Evolutionary conservation across 805 yeast genomes (phyloP), one percentile per base, ranked within the genome.

Genomic region (Candida ipomoeae): DNA sequence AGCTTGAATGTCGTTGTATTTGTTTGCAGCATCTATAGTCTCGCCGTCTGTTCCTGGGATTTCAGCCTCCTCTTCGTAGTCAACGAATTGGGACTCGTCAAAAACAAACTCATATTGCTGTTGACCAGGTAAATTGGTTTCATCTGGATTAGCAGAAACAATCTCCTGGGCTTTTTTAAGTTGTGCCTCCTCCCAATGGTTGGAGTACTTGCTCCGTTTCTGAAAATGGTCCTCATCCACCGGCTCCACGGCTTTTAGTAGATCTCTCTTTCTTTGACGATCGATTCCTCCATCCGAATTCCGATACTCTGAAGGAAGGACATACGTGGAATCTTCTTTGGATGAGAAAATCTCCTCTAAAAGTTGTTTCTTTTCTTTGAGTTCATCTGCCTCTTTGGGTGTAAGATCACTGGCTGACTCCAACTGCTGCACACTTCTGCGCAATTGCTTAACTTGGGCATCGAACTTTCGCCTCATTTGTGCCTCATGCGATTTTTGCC

Each of bases 71-170:
- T 71, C 67, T 0, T 77, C 71, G 54, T 80, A 84, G n/a, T 80
- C 79, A 17, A 84, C 78, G 51, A 74, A 71, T 49, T 85, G 88
- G 0, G 80, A 70, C 40, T 78, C 77, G 62, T 88, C 94, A 66
- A 86, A 86, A 0, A 89, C 92, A 68, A 75, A 89, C 11, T 87
- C 95, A 60, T 85, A 88, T 39, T 80, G 65, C 7, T 74, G 72
- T 34, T 65, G 74, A 2, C 69, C 69, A 0, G 77, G 73, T 0
- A 75, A 61, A 14, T 64, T 60, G 18, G 78, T 71, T 44, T 73
- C 74, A 57, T 77, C 80, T 1, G 65, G 56, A 41, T 20, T 61
- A 5, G 60, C 58, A 37, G 62, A 50, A 2, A 53, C 56, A 46
- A 54, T 56, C 48, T 64, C 64, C 41, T 69, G 67, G 6, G 76